Evolutionary conservation across 352 stramenopile species (phyloP), one percentile per base, ranked within the genome.

Genomic region (Pythium rhizo-oryzae): DNA sequence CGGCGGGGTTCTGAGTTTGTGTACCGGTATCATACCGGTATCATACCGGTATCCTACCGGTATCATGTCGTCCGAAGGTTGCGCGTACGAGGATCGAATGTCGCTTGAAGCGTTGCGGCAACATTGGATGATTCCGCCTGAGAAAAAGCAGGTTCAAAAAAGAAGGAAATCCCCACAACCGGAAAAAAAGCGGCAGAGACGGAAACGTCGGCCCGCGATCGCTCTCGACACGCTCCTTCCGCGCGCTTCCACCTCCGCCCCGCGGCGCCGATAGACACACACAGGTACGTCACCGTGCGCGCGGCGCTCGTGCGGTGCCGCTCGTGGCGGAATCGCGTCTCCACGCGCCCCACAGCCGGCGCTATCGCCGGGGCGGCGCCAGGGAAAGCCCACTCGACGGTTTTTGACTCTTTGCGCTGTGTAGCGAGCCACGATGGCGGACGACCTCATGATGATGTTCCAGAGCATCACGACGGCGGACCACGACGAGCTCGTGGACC

Each of bases 381-480:
- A 5, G 35, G 12, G 35, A 41, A 50, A 50, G 43, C 16, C 16
- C 30, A n/a, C n/a, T 57, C 25, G 28, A 24, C 23, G 21, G 11
- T 13, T 57, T 57, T 12, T 39, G n/a, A n/a, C n/a, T 47, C 30
- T 59, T 46, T 59, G 5, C 6, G 4, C 16, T n/a, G 15, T 23
- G 9, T 47, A 47, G 30, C 8, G n/a, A 25, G 11, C 21, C 19
- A 62, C 33, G 23, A 92, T 92, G 84, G 82, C 82, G 57, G 87
- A 95, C 70, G 85, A 96, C 55, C 64, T 96, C 35, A 74, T 96
- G 71, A 87, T 90, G 62, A 91, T 93, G 80, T 94, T 96, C 71
- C 84, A 93, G 71, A 94, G 84, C 73, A 96, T 96, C 74, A 94
- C 85, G 24, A 96, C 88, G 25, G 84, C 74, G 44, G 88, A 96